Evolutionary conservation across 805 yeast species (phyloP).

Genomic region (Ogataea allantospora): DNA sequence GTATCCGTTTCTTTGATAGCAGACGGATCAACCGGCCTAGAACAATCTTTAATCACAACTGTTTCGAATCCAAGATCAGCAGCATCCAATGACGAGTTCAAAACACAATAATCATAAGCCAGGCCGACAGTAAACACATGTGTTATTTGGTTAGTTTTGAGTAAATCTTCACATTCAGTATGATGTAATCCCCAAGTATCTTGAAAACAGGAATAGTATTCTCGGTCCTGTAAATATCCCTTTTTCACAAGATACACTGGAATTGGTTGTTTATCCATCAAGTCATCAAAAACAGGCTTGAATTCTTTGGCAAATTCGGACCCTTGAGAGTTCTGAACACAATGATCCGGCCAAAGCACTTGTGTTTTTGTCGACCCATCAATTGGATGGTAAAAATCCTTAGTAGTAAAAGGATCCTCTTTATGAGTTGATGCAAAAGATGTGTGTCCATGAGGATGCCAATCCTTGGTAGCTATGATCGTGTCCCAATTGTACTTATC

Average conservation of each 20-base stretch:
- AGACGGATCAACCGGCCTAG: slow-evolving; percentile 54
- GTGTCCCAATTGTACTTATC: slow-evolving; percentile 53
- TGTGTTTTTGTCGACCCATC: slow-evolving; percentile 37
- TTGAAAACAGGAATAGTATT: slow-evolving; percentile 82
- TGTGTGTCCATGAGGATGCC: slow-evolving; percentile 80
- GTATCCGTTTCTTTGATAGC: slow-evolving; percentile 36
- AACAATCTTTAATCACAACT: slow-evolving; percentile 53
- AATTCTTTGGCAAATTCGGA: slow-evolving; percentile 58
- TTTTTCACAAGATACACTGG: slow-evolving; percentile 53
- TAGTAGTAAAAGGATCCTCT: slow-evolving; percentile 47
- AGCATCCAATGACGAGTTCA: slow-evolving; percentile 72
- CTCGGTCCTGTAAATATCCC: slow-evolving; percentile 71
- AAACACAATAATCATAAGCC: slow-evolving; percentile 86
- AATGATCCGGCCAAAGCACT: slow-evolving; percentile 88
- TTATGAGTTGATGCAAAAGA: slow-evolving; percentile 78
- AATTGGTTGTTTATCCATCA: slow-evolving; percentile 32
- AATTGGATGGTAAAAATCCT: slow-evolving; percentile 52
- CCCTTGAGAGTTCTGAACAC: slow-evolving; percentile 72
- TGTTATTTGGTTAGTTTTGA: slow-evolving; percentile 47
- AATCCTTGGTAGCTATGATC: slow-evolving; percentile 75
- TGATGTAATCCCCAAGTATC: slow-evolving; percentile 74
- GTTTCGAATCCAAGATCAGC: slow-evolving; percentile 61
- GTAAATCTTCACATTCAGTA: slow-evolving; percentile 58
- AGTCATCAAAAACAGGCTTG: slow-evolving; percentile 30
- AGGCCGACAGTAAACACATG: slow-evolving; percentile 75